phyloP scores from a whole-genome alignment of 306 rosid species.

The Comarum palustre region DNA sequence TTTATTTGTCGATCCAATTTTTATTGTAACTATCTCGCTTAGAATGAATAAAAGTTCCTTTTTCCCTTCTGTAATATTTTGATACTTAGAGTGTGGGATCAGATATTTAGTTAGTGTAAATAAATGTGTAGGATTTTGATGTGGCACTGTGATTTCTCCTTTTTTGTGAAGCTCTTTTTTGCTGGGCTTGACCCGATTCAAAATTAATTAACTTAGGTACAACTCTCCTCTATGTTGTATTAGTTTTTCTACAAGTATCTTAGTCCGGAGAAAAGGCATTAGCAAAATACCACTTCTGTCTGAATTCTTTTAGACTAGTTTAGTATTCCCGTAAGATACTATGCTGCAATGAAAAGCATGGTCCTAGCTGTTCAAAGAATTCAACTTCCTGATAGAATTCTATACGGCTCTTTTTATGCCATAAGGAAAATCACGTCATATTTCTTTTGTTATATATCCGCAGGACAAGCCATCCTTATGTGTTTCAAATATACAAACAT shows the following conservation, averaged over 20 bases:
- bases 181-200: not conserved
- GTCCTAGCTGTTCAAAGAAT: not conserved
- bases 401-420: not conserved
- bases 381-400: not conserved
- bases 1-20: constrained; percentile 24
- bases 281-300: not conserved
- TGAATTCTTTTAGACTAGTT: not conserved
- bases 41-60: constrained; percentile 15
- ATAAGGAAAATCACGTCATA: not conserved
- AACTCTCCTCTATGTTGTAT: not conserved
- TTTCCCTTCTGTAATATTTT: not conserved
- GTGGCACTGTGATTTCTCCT: not conserved
- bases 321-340: not conserved
- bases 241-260: not conserved
- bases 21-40: constrained; percentile 43
- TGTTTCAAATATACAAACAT: not conserved
- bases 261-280: not conserved
- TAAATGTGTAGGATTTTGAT: not conserved
- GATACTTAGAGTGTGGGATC: not conserved
- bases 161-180: not conserved
- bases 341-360: not conserved
- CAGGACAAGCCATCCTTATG: not conserved
- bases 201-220: not conserved
- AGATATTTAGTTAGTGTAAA: not conserved
- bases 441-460: not conserved